Evolutionary conservation across 345 rosid species (phyloP).

Genomic region (Chamaenerion angustifolium): DNA sequence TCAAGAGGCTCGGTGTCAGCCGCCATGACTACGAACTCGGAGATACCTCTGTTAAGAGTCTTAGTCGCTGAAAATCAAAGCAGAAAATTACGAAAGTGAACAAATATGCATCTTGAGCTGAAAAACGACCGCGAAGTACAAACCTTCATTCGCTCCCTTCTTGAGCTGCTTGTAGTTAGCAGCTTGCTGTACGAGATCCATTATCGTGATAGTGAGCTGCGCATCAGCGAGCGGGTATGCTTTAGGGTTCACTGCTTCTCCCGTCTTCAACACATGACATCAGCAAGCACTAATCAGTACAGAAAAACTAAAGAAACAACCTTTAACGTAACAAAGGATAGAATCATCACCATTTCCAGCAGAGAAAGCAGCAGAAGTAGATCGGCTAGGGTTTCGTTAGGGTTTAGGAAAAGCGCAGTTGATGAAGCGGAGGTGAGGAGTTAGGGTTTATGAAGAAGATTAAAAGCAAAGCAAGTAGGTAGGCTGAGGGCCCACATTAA

Average conservation of each 20-base stretch:
- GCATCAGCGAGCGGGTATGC: constrained; percentile 85
- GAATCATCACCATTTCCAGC: neutral
- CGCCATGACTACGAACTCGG: constrained; percentile 85
- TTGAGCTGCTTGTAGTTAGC: constrained; percentile 96
- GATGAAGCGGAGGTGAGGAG: too few relatives aligned
- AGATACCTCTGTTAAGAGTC: constrained; percentile 87
- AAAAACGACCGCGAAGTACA: too few relatives aligned
- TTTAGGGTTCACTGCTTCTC: constrained; percentile 70
- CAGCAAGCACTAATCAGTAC: neutral
- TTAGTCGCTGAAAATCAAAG: constrained; percentile 53
- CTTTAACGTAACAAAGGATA: neutral
- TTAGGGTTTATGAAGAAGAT: too few relatives aligned
- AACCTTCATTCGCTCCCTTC: constrained; percentile 97
- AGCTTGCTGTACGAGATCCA: constrained; percentile 92
- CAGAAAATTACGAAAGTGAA: neutral
- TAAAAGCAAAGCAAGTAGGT: too few relatives aligned
- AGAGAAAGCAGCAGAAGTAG: too few relatives aligned
- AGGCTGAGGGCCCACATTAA: too few relatives aligned
- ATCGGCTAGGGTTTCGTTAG: too few relatives aligned
- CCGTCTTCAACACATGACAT: constrained; percentile 24
- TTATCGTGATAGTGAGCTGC: constrained; percentile 57
- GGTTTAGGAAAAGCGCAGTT: too few relatives aligned
- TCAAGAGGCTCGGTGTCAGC: constrained; percentile 90
- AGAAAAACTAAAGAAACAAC: neutral
- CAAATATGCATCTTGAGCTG: too few relatives aligned